Evolutionary conservation across 371 early-diverging fungal species (phyloP).

Genomic region (Lichtheimia hyalospora): DNA sequence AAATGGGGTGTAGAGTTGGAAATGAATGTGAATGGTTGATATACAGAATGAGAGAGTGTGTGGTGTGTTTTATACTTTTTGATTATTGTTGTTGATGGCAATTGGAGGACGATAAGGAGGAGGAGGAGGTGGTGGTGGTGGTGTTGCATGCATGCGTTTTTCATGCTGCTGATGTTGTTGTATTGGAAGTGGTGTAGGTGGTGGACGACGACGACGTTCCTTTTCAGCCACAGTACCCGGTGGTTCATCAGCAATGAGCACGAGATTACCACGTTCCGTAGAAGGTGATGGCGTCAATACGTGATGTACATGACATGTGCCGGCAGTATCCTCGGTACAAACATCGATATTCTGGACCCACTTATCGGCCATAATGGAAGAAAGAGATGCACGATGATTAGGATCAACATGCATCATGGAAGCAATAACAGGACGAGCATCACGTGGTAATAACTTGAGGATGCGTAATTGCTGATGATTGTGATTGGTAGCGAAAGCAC

Average conservation of each 20-base stretch:
- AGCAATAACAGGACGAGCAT: conserved; percentile 40
- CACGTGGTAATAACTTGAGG: conserved; percentile 55
- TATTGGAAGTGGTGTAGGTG: too few relatives aligned
- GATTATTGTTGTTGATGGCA: too few relatives aligned
- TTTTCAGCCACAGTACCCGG: conserved; percentile 24
- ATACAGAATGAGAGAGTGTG: too few relatives aligned
- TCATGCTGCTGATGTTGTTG: too few relatives aligned
- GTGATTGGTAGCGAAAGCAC: conserved; percentile 45
- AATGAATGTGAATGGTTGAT: too few relatives aligned
- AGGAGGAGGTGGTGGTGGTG: too few relatives aligned
- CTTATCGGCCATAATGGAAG: conserved; percentile 42
- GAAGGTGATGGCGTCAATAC: conserved; percentile 20
- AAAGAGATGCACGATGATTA: conserved; percentile 39
- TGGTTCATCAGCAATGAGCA: conserved; percentile 19
- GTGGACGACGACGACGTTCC: conserved; percentile 14
- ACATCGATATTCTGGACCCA: conserved; percentile 64
- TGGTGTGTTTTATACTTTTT: too few relatives aligned
- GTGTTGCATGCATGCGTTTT: too few relatives aligned
- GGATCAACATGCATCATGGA: conserved; percentile 59
- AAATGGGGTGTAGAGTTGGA: too few relatives aligned
- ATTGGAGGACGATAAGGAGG: too few relatives aligned
- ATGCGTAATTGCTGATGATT: conserved; percentile 44
- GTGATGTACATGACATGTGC: conserved; percentile 50
- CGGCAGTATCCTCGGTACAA: conserved; percentile 49
- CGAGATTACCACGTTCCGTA: conserved; percentile 16